Evolutionary conservation across 169 alveolate species (phyloP).

Genomic region (Plasmodium inui): DNA sequence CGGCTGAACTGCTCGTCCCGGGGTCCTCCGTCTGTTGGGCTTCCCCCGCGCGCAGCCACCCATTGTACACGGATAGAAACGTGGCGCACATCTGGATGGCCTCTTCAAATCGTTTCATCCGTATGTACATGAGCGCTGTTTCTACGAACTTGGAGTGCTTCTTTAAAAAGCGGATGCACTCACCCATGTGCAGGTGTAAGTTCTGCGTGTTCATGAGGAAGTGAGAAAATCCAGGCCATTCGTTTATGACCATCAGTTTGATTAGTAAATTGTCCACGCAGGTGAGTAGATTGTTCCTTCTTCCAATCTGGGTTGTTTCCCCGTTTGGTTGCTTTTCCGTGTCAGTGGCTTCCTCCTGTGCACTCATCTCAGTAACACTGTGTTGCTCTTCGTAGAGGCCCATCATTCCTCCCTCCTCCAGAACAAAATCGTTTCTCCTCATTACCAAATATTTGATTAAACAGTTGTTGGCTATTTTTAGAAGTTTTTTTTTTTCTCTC

Average conservation of each 20-base stretch:
- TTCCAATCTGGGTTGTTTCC: neutral
- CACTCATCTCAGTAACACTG: neutral
- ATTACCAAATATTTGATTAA: constrained; percentile 6
- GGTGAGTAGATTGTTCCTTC: neutral
- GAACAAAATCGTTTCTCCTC: constrained; percentile 6
- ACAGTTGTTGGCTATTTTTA: constrained; percentile 23
- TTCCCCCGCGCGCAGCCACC: neutral
- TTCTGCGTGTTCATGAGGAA: constrained; percentile 21
- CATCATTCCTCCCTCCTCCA: neutral
- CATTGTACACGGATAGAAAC: constrained; percentile 15
- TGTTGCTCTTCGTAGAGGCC: neutral
- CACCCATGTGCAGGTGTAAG: constrained; percentile 11
- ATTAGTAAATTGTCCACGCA: constrained; percentile 7
- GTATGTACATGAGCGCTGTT: constrained; percentile 19
- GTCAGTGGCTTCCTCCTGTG: neutral
- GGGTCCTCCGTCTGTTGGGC: neutral
- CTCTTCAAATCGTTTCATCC: constrained; percentile 14
- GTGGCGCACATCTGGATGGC: constrained; percentile 50
- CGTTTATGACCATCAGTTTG: constrained; percentile 16
- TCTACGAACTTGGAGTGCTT: constrained; percentile 1
- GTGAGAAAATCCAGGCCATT: neutral
- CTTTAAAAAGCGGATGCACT: constrained; percentile 31
- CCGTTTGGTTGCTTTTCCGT: neutral
- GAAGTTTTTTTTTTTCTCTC: constrained; percentile 11
- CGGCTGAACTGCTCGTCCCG: neutral